Evolutionary conservation across 306 rosid species (phyloP), one percentile per base, ranked within the genome.

Genomic region (Parietaria judaica): DNA sequence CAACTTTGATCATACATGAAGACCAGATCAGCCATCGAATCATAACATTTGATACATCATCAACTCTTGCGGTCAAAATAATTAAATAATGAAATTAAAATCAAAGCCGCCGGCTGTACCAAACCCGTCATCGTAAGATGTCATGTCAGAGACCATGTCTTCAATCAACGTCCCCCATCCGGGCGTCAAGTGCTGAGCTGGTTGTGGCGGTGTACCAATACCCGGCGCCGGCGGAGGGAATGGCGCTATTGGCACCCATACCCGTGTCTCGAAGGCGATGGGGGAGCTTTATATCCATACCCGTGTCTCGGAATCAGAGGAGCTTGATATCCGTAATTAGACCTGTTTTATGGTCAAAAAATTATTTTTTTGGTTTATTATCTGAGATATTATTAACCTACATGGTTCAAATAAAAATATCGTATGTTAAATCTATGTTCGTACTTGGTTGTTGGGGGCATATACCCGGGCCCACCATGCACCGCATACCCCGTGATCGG

Each of bases 121-220:
- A 58, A 70, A 67, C 0, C 85, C 89, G 11, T 74, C 74, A 41
- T 78, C 80, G 50, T 54, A 75, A 11, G 13, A 66, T 48, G 51
- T 71, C 2, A 56, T 84, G 58, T 85, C 94, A 39, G 94, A 87
- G 2, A 78, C 74, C 82, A 87, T 58, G 54, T 90, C 89, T n/a
- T 96, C 97, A 7, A 91, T 78, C 67, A 91, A 46, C 61, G 85
- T 14, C 56, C 97, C 95, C 34, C 97, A 23, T 23, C 31, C 31
- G 1, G 31, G 31, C 31, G 31, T 23, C 31, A 23, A 23, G 31
- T 23, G 31, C 31, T 23, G 31, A 23, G 31, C 31, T 23, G 31
- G 31, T 23, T 1, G 31, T 0, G 31, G 31, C 31, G 31, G 31
- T 23, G 31, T 23, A 23, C 31, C 31, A 23, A 23, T 23, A 23